A percentile compares a stretch with the other conserved stretches of the same genome.
Evolutionary conservation across 2,329 filamentous ascomycete genomes (phyloP).

Genomic region (Trematosphaeria pertusa): DNA sequence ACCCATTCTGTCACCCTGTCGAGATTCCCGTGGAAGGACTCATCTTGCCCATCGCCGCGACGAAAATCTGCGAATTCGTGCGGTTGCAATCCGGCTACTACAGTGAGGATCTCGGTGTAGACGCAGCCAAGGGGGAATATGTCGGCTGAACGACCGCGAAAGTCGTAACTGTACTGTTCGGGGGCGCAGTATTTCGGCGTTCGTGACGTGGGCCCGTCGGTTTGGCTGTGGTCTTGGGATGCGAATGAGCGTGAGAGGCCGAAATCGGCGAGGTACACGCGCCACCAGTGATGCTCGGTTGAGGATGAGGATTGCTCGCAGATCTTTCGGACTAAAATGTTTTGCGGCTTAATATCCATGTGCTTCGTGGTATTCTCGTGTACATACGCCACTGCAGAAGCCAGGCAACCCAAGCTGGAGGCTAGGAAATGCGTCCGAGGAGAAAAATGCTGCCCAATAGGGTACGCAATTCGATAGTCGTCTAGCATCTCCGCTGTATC

Average conservation of each 20-base stretch:
- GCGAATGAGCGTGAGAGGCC: constrained; percentile 25
- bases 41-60: constrained; percentile 3
- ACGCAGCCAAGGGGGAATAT: constrained; percentile 28
- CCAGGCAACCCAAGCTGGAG: constrained; percentile 13
- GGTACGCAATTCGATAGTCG: neutral
- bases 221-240: constrained; percentile 20
- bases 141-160: constrained; percentile 22
- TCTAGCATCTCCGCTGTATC: constrained; percentile 8
- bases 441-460: too few relatives aligned
- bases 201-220: constrained; percentile 17
- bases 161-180: constrained; percentile 18
- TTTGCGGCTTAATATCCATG: constrained; percentile 31
- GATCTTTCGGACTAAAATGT: constrained; percentile 19
- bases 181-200: constrained; percentile 28
- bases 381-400: constrained; percentile 16
- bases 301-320: neutral
- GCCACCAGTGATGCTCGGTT: neutral
- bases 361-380: constrained; percentile 21
- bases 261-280: constrained; percentile 30
- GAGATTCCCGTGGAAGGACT: constrained; percentile 16
- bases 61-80: constrained; percentile 13
- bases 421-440: neutral
- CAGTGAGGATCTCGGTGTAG: constrained; percentile 21
- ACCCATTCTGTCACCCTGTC: constrained; percentile 1
- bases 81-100: neutral